Evolutionary conservation across 805 yeast species (phyloP).

Genomic region (Schwanniomyces occidentalis): DNA sequence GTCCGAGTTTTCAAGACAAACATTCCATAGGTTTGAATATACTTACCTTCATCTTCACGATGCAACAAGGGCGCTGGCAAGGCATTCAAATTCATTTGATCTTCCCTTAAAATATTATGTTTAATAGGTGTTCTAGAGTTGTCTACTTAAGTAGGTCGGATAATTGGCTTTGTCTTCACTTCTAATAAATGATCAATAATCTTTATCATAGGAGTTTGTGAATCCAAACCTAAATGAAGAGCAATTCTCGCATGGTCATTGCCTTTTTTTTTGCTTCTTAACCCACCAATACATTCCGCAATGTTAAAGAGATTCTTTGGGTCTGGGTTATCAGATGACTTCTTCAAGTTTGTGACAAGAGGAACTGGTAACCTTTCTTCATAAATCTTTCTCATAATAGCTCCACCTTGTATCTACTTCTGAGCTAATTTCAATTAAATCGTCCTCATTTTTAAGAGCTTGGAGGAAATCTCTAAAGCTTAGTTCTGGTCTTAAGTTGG

Average conservation of each 20-base stretch:
- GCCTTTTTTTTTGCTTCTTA: slow-evolving; percentile 14
- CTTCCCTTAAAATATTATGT: slow-evolving; percentile 16
- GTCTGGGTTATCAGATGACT: slow-evolving; percentile 7
- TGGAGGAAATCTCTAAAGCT: slow-evolving; percentile 23
- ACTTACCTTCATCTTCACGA: slow-evolving; percentile 23
- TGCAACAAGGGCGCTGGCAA: slow-evolving; percentile 23
- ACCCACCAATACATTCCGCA: slow-evolving; percentile 23
- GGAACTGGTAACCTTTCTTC: slow-evolving; percentile 23
- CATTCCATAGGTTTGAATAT: slow-evolving; percentile 28
- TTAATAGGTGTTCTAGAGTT: slow-evolving; percentile 20
- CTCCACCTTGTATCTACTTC: slow-evolving; percentile 28
- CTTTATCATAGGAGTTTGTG: slow-evolving; percentile 19
- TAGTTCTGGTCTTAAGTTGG: slow-evolving; percentile 18
- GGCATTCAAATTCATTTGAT: slow-evolving; percentile 16
- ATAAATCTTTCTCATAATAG: slow-evolving; percentile 23
- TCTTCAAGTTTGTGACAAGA: slow-evolving; percentile 18
- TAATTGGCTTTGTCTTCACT: slow-evolving; percentile 12
- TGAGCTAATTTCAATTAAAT: slow-evolving; percentile 19
- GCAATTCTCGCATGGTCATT: slow-evolving; percentile 26
- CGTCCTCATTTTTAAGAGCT: slow-evolving; percentile 19
- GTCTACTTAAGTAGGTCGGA: slow-evolving; percentile 15
- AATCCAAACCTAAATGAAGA: slow-evolving; percentile 19
- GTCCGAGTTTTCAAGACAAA: slow-evolving; percentile 23
- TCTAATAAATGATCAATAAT: slow-evolving; percentile 19
- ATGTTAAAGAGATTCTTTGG: slow-evolving; percentile 16